phyloP scores from a whole-genome alignment of 2,329 filamentous ascomycete genomes.

The Emergomyces orientalis region DNA sequence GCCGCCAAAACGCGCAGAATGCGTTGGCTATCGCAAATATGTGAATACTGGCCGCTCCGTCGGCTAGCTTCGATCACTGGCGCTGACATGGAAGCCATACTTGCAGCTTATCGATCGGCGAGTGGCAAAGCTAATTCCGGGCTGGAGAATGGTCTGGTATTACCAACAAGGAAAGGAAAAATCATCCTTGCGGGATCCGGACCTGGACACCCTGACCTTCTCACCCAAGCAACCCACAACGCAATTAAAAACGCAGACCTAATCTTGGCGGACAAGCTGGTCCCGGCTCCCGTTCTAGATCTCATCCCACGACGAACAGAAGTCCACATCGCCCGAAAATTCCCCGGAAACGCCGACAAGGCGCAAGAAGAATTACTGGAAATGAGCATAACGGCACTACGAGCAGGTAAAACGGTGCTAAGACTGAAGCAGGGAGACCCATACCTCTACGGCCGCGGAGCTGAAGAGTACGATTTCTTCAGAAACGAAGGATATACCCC shows the following conservation, averaged over 20 bases:
- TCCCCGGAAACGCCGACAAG: conserved; percentile 89
- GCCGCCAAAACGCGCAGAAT: conserved; percentile 71
- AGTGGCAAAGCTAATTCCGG: conserved; percentile 12
- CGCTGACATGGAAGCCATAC: conserved; percentile 63
- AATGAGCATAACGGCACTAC: conserved; percentile 61
- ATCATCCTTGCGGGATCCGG: conserved; percentile 88
- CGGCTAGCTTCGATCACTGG: conserved; percentile 72
- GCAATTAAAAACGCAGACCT: conserved; percentile 43
- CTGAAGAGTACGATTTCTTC: conserved; percentile 86
- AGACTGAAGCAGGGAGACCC: conserved; percentile 94
- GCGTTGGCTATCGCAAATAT: conserved; percentile 90
- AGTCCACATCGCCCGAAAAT: conserved; percentile 89
- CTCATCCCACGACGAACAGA: conserved; percentile 83
- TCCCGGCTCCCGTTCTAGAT: conserved; percentile 71
- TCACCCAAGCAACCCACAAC: conserved; percentile 55
- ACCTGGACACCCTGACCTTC: conserved; percentile 81
- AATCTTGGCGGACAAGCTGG: conserved; percentile 46
- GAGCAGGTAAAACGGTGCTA: conserved; percentile 67
- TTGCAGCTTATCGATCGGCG: conserved; percentile 55
- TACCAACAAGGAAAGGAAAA: conserved; percentile 44
- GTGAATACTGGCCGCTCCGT: conserved; percentile 94
- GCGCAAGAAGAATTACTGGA: conserved; percentile 84
- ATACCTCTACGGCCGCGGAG: conserved; percentile 89
- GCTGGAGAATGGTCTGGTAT: conserved; percentile 11
- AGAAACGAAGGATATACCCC: conserved; percentile 58